These are phyloP conservation scores for Bathelium albidoporum DNA, from an alignment of 495 filamentous ascomycete genomes.

Conservation along the genomic window DNA sequence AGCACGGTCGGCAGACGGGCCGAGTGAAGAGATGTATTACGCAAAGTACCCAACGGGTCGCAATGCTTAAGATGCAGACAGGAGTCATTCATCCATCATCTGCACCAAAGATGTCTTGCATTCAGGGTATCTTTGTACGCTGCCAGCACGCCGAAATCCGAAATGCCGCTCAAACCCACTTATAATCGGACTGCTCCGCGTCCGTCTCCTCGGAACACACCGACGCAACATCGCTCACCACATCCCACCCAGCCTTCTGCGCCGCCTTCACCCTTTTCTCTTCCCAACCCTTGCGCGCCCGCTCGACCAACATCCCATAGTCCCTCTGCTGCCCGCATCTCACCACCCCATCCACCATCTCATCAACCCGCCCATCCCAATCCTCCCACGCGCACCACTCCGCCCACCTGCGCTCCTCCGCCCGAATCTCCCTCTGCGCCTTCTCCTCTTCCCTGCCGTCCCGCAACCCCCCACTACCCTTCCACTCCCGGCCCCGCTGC, in stretches of 20 bases:
- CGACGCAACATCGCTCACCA: background rate
- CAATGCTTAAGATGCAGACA: too few relatives aligned
- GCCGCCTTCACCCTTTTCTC: background rate
- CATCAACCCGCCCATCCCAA: background rate
- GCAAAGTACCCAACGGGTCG: background rate
- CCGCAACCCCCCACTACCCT: background rate
- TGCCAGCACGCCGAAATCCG: background rate
- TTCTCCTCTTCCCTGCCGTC: background rate
- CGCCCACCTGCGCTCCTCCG: background rate
- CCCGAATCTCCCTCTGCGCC: background rate
- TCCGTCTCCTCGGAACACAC: background rate
- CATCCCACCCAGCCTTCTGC: background rate
- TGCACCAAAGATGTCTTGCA: background rate
- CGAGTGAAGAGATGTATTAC: background rate
- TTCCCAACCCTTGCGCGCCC: background rate
- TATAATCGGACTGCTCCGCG: background rate
- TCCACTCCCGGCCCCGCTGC: background rate
- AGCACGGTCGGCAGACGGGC: background rate
- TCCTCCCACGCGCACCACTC: background rate
- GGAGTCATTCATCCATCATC: background rate
- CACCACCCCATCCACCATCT: background rate
- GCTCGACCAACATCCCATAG: background rate
- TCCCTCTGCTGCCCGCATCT: background rate
- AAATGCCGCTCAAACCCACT: background rate
- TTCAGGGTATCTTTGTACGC: too few relatives aligned